Base-by-base conservation (phyloP, 2,329 filamentous ascomycete species). In the Huntiella omanensis region DNA sequence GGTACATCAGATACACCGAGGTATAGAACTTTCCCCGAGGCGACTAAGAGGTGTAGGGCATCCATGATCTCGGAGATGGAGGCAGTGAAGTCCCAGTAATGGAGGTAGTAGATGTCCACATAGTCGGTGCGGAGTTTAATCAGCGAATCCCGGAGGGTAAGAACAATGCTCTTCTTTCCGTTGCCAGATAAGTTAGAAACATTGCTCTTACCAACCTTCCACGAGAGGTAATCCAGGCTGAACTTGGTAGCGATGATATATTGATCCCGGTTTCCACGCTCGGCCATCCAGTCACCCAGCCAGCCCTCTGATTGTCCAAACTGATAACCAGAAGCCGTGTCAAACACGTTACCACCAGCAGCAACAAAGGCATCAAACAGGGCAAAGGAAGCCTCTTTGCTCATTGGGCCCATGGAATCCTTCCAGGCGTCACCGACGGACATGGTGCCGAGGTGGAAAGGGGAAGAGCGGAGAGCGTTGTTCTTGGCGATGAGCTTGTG, bases 311-410 rank as follows among this genome's bases (percentile, higher is more conserved):
- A 76, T 53, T 77, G 59, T 45, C 70, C 72, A 49, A 67, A 53
- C 53, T 77, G 69, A 58, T 77, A 78, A 52, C 64, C 65, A 59
- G 69, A 73, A 53, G 70, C 59, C 0, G 74, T 80, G 57, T 82
- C 77, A 55, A 81, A 77, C 57, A 81, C 79, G 60, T 81, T 81
- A 11, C 77, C 77, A 3, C 76, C 76, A 0, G 66, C 61, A 12
- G 64, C 62, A 43, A 62, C 65, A 58, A 67, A 80, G 47, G 64
- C 65, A 52, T 79, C 74, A 1, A 80, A 63, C 4, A 80, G 63
- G 43, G 66, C 62, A 54, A 77, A 76, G 0, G 68, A 60, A 7
- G 62, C 55, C 32, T 70, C 65, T 55, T 77, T 74, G 54, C 62
- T 60, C 60, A 71, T 70, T 45, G 64, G 63, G 11, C 73, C 73